These are phyloP conservation scores for Myriosclerotinia scirpicola DNA, from an alignment of 2,329 filamentous ascomycete genomes.

Conservation along the genomic window DNA sequence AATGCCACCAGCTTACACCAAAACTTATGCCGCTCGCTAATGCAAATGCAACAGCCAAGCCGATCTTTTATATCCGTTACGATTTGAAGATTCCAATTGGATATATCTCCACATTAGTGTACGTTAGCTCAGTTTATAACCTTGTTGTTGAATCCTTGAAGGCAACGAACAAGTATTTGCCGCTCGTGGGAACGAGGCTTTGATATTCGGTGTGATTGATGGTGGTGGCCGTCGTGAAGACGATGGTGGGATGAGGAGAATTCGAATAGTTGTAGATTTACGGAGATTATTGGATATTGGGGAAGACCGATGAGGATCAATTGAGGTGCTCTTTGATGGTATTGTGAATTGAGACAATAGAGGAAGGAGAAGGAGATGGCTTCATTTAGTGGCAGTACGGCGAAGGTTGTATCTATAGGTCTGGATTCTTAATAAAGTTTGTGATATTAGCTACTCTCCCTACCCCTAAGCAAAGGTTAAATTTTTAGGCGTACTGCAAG, in stretches of 20 bases:
- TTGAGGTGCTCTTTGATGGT: neutral
- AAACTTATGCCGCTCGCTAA: conserved; percentile 19
- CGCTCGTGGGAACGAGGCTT: neutral
- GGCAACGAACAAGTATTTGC: neutral
- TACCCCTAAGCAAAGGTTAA: too few relatives aligned
- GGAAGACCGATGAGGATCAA: neutral
- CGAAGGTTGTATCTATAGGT: neutral
- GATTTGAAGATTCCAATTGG: conserved; percentile 13
- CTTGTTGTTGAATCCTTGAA: neutral
- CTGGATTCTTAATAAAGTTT: conserved; percentile 3
- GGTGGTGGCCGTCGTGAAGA: neutral
- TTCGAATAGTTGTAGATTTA: neutral
- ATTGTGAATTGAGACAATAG: neutral
- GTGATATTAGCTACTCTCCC: neutral
- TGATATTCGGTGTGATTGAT: neutral
- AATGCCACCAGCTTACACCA: neutral
- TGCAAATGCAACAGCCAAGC: conserved; percentile 21
- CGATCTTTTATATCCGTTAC: conserved; percentile 17
- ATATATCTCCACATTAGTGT: conserved; percentile 1
- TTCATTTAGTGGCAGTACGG: conserved; percentile 2
- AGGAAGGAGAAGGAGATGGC: neutral
- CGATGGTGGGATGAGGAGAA: neutral
- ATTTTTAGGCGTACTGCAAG: too few relatives aligned
- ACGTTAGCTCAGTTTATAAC: conserved; percentile 1
- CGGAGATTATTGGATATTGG: conserved; percentile 7